phyloP scores from a whole-genome alignment of 768 basidiomycete genomes.

The Dacryopinax spathularia region DNA sequence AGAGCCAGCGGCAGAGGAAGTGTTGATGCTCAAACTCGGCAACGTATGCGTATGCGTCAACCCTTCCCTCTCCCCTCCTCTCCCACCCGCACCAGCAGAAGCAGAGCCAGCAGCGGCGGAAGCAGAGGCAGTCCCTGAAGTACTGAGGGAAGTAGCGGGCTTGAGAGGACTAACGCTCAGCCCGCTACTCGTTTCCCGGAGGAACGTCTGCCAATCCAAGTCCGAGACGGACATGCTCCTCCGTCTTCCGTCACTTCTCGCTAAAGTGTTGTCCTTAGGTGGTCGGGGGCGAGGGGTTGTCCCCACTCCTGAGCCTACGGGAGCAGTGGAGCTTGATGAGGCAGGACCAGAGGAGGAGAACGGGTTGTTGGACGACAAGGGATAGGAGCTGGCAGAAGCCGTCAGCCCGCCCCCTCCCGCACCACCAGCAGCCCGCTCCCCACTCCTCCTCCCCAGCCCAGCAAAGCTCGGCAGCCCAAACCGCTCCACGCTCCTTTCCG shows the following conservation, averaged over 20 bases:
- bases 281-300: not conserved
- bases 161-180: not conserved
- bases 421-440: not conserved
- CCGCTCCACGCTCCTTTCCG: not conserved
- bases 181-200: not conserved
- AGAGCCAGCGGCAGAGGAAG: not conserved
- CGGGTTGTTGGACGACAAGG: constrained; percentile 27
- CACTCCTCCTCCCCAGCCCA: too few species aligned
- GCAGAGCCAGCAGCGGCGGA: not conserved
- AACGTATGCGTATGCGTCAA: not conserved
- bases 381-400: constrained; percentile 29
- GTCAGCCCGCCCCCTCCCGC: constrained; percentile 18
- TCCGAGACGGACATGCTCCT: not conserved
- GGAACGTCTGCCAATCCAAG: constrained; percentile 3
- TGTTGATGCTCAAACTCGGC: not conserved
- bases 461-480: too few species aligned
- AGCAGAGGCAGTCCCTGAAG: not conserved
- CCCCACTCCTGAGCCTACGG: too few species aligned
- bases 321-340: too few species aligned
- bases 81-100: not conserved
- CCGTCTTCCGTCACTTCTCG: not conserved
- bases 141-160: not conserved
- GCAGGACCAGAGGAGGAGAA: too few species aligned
- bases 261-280: not conserved
- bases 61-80: not conserved